These are phyloP conservation scores for Phellopilus nigrolimitatus DNA, from an alignment of 1,284 basidiomycete genomes.

Conservation along the genomic window DNA sequence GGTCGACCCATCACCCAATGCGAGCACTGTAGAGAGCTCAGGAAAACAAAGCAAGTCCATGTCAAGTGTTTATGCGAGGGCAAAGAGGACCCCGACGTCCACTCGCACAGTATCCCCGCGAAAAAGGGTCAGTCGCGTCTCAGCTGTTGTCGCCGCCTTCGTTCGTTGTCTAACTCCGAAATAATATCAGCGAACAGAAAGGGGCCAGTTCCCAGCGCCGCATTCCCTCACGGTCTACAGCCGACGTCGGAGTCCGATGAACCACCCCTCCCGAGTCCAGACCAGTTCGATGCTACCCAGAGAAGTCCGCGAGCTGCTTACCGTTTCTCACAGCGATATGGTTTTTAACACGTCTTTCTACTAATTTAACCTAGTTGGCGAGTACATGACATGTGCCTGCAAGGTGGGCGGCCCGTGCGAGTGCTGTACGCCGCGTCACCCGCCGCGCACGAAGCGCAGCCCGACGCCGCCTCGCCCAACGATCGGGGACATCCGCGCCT, in stretches of 20 bases:
- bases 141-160: constrained; percentile 49
- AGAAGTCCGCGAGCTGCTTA: constrained; percentile 11
- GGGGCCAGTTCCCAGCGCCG: constrained; percentile 46
- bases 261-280: constrained; percentile 34
- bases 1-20: constrained; percentile 79
- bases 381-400: constrained; percentile 38
- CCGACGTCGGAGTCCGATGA: constrained; percentile 41
- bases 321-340: constrained; percentile 3
- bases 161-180: background rate
- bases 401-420: constrained; percentile 37
- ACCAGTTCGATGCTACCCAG: constrained; percentile 12
- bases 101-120: constrained; percentile 30
- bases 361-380: constrained; percentile 20
- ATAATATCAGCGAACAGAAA: constrained; percentile 11
- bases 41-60: constrained; percentile 72
- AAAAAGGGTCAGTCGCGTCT: constrained; percentile 53
- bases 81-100: constrained; percentile 32
- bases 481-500: constrained; percentile 16
- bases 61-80: constrained; percentile 59
- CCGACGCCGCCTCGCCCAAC: constrained; percentile 12
- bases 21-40: constrained; percentile 67
- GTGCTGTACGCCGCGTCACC: constrained; percentile 48
- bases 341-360: constrained; percentile 41
- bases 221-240: constrained; percentile 68
- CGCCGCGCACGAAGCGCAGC: constrained; percentile 18